Percentiles rank a stretch among this genome's conserved stretches.
phyloP scores from a whole-genome alignment of 2,329 filamentous ascomycete species.

The Nakataea oryzae region DNA sequence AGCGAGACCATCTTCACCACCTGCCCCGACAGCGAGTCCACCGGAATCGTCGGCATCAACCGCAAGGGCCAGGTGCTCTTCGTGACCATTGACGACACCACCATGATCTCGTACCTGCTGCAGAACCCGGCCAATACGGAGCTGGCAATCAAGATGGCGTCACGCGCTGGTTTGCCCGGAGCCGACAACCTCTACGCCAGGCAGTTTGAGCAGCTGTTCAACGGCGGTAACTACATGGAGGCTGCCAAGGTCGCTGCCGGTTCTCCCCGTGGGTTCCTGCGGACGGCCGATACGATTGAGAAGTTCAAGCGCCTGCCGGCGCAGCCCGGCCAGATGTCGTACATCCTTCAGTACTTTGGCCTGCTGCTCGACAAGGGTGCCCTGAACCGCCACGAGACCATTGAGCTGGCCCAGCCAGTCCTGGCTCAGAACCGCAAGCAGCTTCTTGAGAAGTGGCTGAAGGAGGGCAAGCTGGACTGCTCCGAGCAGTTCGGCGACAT shows the following conservation, averaged over 20 bases:
- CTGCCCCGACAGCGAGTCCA: conserved; percentile 69
- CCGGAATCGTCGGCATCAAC: conserved; percentile 90
- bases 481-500: conserved; percentile 96
- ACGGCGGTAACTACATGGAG: conserved; percentile 68
- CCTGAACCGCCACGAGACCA: conserved; percentile 84
- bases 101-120: conserved; percentile 86
- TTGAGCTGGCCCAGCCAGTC: conserved; percentile 88
- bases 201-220: conserved; percentile 84
- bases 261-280: conserved; percentile 89
- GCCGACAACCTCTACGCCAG: conserved; percentile 88
- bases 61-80: conserved; percentile 94
- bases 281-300: conserved; percentile 91
- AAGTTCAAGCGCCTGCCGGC: conserved; percentile 82
- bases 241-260: conserved; percentile 95
- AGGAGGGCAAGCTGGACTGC: conserved; percentile 89
- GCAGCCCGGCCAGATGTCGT: conserved; percentile 77
- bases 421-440: conserved; percentile 91
- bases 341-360: conserved; percentile 95
- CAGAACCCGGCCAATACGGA: conserved; percentile 92
- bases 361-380: conserved; percentile 92
- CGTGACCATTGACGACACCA: conserved; percentile 85
- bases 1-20: conserved; percentile 99
- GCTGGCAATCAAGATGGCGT: conserved; percentile 92
- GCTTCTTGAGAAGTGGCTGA: conserved; percentile 94
- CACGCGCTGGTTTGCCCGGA: conserved; percentile 83